Conservation (phyloP, 345 rosid species). For the Populus davidiana region DNA sequence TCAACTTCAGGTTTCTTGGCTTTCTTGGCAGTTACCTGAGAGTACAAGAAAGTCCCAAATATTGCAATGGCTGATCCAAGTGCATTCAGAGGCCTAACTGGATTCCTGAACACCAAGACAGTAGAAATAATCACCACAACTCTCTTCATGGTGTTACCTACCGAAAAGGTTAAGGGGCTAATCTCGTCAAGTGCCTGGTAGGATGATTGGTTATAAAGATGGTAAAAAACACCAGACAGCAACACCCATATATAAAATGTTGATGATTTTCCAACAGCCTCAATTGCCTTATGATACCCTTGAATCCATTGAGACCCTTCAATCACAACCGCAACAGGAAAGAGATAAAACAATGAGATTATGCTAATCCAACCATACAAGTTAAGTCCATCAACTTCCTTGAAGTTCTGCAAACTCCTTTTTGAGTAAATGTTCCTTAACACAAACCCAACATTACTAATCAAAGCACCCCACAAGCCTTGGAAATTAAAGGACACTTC, state of each 20-base stretch:
- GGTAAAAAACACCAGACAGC: constrained; percentile 84
- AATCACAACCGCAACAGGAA: constrained; percentile 78
- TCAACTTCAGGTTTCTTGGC: constrained; percentile 42
- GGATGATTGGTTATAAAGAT: constrained; percentile 87
- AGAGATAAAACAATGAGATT: constrained; percentile 62
- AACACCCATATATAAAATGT: constrained; percentile 87
- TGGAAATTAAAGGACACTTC: constrained; percentile 84
- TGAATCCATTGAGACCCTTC: constrained; percentile 92
- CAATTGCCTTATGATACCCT: constrained; percentile 78
- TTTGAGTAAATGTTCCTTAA: constrained; percentile 85
- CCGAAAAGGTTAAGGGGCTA: constrained; percentile 86
- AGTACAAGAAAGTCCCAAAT: constrained; percentile 80
- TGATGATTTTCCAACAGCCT: constrained; percentile 54
- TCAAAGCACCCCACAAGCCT: constrained; percentile 92
- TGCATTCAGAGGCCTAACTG: constrained; percentile 85
- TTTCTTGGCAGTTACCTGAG: constrained; percentile 71
- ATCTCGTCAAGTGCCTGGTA: constrained; percentile 96
- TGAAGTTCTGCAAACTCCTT: constrained; percentile 69
- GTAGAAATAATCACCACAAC: constrained; percentile 87
- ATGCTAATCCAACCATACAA: constrained; percentile 83
- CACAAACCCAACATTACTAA: constrained; percentile 90
- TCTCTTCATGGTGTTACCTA: constrained; percentile 94
- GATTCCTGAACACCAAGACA: constrained; percentile 88
- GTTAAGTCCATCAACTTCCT: constrained; percentile 86
- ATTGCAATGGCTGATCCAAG: constrained; percentile 92